Evolutionary conservation across 75 land plant genomes (phyloP), one percentile per base, ranked within the genome.

Genomic region (Sequoiadendron giganteum): DNA sequence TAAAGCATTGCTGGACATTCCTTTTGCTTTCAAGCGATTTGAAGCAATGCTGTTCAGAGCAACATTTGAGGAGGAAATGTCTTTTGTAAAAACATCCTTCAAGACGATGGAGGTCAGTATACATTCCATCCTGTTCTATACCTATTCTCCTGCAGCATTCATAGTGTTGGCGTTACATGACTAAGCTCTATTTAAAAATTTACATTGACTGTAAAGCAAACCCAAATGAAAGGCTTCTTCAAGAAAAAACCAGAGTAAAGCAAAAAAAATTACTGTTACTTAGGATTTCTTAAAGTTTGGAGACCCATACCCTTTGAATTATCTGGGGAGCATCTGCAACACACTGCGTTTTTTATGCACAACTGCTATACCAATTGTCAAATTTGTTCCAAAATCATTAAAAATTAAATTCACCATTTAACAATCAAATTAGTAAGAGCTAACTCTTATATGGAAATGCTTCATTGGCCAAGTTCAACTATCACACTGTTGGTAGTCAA

Each of bases 11-110:
- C 75, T 95, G 85, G 91, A 92, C 39, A 89, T 96, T 55, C 96
- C 97, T 34, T 91, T 86, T 88, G 97, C 96, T 11, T 96, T 95
- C 72, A 77, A 93, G 83, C 92, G 97, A 75, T 48, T 95, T 25
- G 93, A 92, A 40, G 95, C 93, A n/a, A 90, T 96, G 94, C 91
- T 91, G 70, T 96, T 90, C 89, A 94, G 89, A 48, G 93, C 93
- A 13, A 87, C 83, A 65, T 94, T 95, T 84, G 91, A 91, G 47
- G 93, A 93, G 43, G 97, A 96, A 40, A 85, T 93, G 38, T 87
- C 65, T 47, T 90, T 93, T 61, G 84, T 93, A 15, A 88, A 73
- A 75, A 87, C 89, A 42, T 88, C 96, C 28, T 88, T 95, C 65
- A 40, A 45, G n/a, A 91, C 90, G 11, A 87, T 96, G 32, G 93